Percentiles rank a stretch among this genome's conserved stretches.
Conservation (phyloP, 768 basidiomycete genomes). For the Pleurotus djamor region DNA sequence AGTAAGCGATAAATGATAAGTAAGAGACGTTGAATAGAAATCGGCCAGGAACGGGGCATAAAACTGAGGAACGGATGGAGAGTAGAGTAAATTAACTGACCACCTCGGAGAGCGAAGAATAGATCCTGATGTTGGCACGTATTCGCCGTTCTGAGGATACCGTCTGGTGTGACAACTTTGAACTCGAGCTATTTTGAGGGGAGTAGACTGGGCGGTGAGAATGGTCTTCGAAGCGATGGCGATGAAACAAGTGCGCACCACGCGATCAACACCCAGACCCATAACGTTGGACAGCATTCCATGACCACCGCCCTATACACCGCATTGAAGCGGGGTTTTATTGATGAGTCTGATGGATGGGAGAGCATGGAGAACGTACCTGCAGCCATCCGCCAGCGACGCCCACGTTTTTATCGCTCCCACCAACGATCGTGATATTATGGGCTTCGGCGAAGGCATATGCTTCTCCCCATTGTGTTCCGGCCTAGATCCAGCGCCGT, state of each 20-base stretch:
- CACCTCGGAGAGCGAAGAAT: too few relatives aligned
- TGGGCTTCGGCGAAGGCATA: slow-evolving; percentile 41
- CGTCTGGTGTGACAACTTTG: slow-evolving; percentile 33
- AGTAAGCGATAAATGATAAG: too few relatives aligned
- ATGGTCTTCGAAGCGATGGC: background rate
- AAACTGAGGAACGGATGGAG: too few relatives aligned
- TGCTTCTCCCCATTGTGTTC: slow-evolving; percentile 41
- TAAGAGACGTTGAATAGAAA: too few relatives aligned
- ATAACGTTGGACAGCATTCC: slow-evolving; percentile 39
- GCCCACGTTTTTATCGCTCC: slow-evolving; percentile 39
- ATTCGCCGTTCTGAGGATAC: too few relatives aligned
- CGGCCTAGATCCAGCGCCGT: slow-evolving; percentile 38
- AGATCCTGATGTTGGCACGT: too few relatives aligned
- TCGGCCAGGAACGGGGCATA: too few relatives aligned
- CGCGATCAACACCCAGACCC: slow-evolving; percentile 45
- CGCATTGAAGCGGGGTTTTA: background rate
- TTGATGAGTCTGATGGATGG: too few relatives aligned
- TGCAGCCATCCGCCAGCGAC: slow-evolving; percentile 40
- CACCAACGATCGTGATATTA: slow-evolving; percentile 44
- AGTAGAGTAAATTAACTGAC: too few relatives aligned
- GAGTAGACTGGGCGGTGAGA: background rate
- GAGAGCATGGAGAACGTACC: slow-evolving; percentile 8
- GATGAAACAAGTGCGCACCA: slow-evolving; percentile 22
- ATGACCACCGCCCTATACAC: slow-evolving; percentile 39
- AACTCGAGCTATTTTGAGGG: slow-evolving; percentile 34